Base-by-base conservation (phyloP, 495 filamentous ascomycete genomes). In the Darksidea phi region DNA sequence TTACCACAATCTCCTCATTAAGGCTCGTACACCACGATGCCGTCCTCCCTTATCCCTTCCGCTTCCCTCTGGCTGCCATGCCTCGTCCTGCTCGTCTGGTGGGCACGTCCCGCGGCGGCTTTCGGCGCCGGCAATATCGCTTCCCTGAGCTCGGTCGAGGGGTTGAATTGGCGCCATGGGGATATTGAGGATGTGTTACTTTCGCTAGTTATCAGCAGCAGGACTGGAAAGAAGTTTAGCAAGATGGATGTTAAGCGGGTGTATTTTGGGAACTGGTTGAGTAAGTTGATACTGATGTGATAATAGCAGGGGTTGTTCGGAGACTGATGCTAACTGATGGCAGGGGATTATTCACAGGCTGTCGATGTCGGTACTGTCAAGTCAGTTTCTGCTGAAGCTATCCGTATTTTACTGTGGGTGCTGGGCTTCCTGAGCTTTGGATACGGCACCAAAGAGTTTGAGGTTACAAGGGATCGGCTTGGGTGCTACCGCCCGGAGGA, bases 131-230 rank as follows among this genome's bases (percentile, higher is more conserved):
- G 90, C 37, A 94, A 93, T 72, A 93, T 95, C 66, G 78, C 78
- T 20, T 83, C 87, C 6, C 81, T 89, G 52, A 85, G 90, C 48
- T 84, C 81, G 64, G 81, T 93, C 51, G 90, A 92, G 69, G 91
- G 91, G 57, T 76, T 85, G 63, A 95, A 95, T 72, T 96, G 89
- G 89, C 90, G 91, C 47, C 91, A 96, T 85, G 91, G 91, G 59
- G 93, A 97, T 73, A 94, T 96, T 70, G 91, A 96, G 80, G 91
- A 96, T 79, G 83, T 87, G 28, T 81, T 96, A 18, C 82, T 95
- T 57, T 82, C 77, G 47, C 75, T 96, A 25, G 70, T 86, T 54
- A 86, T 94, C 80, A 85, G 90, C n/a, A 80, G 82, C 50, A 84
- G 86, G 38, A 88, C 89, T 59, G 88, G 88, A 65, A 87, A 88